Evolutionary conservation across 148 eudicot genomes (phyloP).

Genomic region (Persicaria maculosa): DNA sequence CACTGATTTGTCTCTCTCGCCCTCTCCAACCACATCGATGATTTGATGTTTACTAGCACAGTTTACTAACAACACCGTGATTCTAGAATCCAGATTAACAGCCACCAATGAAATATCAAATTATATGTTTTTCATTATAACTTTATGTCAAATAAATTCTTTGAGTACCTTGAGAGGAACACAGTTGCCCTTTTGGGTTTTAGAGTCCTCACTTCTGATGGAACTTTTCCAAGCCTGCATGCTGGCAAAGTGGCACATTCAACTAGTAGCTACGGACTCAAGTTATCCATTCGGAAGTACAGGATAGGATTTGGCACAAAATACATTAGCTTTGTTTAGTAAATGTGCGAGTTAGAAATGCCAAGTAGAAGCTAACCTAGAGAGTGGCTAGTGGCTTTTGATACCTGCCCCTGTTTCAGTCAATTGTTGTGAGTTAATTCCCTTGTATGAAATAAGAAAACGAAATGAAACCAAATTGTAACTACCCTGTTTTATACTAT

Average conservation of each 20-base stretch:
- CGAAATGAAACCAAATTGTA: not conserved
- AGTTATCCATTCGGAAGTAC: not conserved
- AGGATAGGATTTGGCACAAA: not conserved
- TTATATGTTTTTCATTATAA: not conserved
- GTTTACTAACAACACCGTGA: not conserved
- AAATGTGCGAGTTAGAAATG: not conserved
- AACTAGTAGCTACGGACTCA: not conserved
- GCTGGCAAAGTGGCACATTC: not conserved
- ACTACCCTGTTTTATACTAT: not conserved
- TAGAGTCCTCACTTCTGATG: not conserved
- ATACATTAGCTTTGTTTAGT: not conserved
- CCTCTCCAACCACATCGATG: conserved; percentile 1
- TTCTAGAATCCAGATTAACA: not conserved
- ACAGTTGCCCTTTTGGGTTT: not conserved
- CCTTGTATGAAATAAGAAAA: not conserved
- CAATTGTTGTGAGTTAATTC: not conserved
- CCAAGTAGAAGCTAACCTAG: not conserved
- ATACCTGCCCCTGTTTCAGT: not conserved
- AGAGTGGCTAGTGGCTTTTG: not conserved
- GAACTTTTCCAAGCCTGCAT: not conserved
- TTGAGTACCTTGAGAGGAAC: not conserved
- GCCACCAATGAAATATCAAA: not conserved
- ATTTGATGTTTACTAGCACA: not conserved
- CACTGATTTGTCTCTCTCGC: not conserved
- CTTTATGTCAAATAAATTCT: not conserved